Evolutionary conservation across 371 early-diverging fungal species (phyloP).

Genomic region (Smittium culicis): DNA sequence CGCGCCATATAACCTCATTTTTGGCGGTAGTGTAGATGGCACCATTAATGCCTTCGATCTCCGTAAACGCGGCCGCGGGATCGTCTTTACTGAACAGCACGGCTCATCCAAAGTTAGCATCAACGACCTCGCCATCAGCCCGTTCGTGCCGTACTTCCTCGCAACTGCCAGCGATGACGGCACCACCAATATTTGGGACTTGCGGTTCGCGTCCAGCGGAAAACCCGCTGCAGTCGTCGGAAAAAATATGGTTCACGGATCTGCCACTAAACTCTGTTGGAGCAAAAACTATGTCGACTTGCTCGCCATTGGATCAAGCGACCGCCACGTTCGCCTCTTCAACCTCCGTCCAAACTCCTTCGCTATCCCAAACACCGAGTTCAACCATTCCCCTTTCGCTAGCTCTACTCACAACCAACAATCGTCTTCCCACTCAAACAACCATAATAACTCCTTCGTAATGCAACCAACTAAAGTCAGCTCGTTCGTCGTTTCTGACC

Average conservation of each 20-base stretch:
- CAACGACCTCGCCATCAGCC: conserved; percentile 47
- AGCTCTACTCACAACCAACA: not conserved
- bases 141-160: conserved; percentile 69
- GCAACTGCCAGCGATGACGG: conserved; percentile 54
- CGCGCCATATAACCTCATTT: conserved; percentile 22
- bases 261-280: conserved; percentile 26
- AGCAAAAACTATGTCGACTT: conserved; percentile 29
- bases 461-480: not conserved
- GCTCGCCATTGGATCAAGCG: conserved; percentile 27
- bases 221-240: conserved; percentile 19
- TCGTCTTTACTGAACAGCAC: conserved; percentile 24
- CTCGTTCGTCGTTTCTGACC: conserved; percentile 17
- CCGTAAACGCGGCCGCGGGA: conserved; percentile 27
- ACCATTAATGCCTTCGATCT: conserved; percentile 25
- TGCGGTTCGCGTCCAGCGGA: conserved; percentile 34
- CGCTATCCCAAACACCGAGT: conserved; percentile 8
- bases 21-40: conserved; percentile 26
- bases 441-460: not conserved
- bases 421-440: too few relatives aligned
- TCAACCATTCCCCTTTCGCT: conserved; percentile 11
- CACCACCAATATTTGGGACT: conserved; percentile 58
- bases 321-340: conserved; percentile 28
- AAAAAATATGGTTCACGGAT: conserved; percentile 21
- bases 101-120: conserved; percentile 19
- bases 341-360: conserved; percentile 18